Base-by-base conservation (phyloP, 768 basidiomycete species). In the Chalciporus chontae region DNA sequence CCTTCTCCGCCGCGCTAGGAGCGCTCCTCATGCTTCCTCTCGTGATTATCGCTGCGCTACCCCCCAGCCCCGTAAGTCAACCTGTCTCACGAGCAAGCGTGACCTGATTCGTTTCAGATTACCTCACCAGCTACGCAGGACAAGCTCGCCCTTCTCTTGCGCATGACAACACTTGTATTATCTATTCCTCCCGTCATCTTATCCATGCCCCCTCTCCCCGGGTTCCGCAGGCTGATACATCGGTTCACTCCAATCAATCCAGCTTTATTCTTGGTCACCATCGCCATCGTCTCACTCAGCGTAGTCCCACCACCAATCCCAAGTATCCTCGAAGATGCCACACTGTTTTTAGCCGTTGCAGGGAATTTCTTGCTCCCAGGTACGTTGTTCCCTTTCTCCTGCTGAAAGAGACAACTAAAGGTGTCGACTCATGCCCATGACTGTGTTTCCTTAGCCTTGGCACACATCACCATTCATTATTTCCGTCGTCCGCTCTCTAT, bases 401-500 rank as follows among this genome's bases (percentile, higher is more conserved):
- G 0, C 17, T 34, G 24, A 38, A 7, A 10, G 14, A 21, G 29
- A 26, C 34, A 19, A 18, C 29, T 27, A 43, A 43, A 21, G 14
- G 8, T 36, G 32, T 40, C 21, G 23, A 32, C 21, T 27, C 40
- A 42, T 48, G 31, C 6, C 39, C 24, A 24, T 48, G 26, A 14
- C 45, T 39, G 17, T 36, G 39, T 21, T 42, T 31, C 62, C 21
- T 21, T 21, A 78, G 87, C 90, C 14, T 61, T 91, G 43, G 69
- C 89, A 47, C 92, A 94, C 69, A 81, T 95, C 56, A 77, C 78
- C 23, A 81, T 84, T 4, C 93, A 95, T 71, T 84, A 90, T 62
- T 85, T 96, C 71, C 83, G 83, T 50, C 81, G 83, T 3, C 94
- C 94, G 2, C 74, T 94, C 3, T 75, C 89, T 0, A 96, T 96